These are phyloP conservation scores for Aspergillus ibericus DNA, from an alignment of 2,329 filamentous ascomycete genomes.

Conservation along the genomic window DNA sequence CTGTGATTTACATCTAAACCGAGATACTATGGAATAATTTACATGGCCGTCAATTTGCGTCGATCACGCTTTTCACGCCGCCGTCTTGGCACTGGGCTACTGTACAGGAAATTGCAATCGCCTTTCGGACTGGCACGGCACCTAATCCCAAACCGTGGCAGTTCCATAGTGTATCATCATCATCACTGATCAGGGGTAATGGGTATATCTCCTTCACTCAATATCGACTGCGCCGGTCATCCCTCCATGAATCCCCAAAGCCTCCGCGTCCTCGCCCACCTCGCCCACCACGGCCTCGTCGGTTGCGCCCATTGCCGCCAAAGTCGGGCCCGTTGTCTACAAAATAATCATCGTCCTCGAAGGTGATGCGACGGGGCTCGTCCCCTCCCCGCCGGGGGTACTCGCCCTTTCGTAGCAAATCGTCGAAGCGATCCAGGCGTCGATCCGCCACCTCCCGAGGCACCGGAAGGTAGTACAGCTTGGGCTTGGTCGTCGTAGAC, in stretches of 20 bases:
- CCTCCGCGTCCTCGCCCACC: slow-evolving; percentile 29
- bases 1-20: too few species aligned
- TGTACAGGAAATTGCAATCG: slow-evolving; percentile 1
- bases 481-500: slow-evolving; percentile 62
- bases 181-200: not conserved
- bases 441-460: slow-evolving; percentile 62
- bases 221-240: slow-evolving; percentile 11
- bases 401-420: slow-evolving; percentile 41
- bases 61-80: not conserved
- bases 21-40: not conserved
- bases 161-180: not conserved
- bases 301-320: slow-evolving; percentile 14
- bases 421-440: slow-evolving; percentile 62
- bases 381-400: slow-evolving; percentile 44
- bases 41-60: not conserved
- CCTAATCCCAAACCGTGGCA: not conserved
- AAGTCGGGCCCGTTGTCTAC: slow-evolving; percentile 70
- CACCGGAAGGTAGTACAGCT: slow-evolving; percentile 67
- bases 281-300: slow-evolving; percentile 40
- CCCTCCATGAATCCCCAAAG: slow-evolving; percentile 25
- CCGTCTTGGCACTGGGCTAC: not conserved
- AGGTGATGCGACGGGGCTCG: slow-evolving; percentile 69
- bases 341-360: slow-evolving; percentile 65
- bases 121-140: not conserved
- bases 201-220: not conserved